Conservation (phyloP, 2,329 filamentous ascomycete genomes). For the Neofusicoccum sp. region DNA sequence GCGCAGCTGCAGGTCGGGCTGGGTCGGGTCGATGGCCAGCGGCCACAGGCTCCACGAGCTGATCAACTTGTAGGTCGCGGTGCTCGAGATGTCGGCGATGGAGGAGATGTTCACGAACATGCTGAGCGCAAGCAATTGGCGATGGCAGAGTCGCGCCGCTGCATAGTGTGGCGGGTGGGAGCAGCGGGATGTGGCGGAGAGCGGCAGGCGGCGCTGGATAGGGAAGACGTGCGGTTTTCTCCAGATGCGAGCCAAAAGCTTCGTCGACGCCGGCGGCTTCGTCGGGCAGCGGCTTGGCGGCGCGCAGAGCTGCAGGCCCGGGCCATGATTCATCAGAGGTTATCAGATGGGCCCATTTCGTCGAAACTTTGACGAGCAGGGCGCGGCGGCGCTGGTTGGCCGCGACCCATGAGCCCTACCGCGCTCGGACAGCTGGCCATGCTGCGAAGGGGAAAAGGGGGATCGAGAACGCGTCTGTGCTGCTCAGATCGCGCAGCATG, state of each 20-base stretch:
- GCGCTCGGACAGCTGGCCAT: not conserved
- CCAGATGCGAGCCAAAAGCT: not conserved
- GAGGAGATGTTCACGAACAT: conserved; percentile 12
- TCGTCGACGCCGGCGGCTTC: not conserved
- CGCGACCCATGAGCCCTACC: not conserved
- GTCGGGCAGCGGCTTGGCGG: conserved; percentile 8
- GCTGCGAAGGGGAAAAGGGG: not conserved
- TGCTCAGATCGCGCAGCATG: conserved; percentile 6
- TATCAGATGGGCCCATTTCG: not conserved
- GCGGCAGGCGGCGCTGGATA: too few species aligned
- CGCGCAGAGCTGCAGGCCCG: not conserved
- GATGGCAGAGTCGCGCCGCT: not conserved
- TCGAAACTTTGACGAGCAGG: not conserved
- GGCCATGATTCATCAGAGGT: conserved; percentile 3
- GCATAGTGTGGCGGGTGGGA: conserved; percentile 1
- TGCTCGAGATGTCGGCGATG: conserved; percentile 10
- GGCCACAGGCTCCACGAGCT: conserved; percentile 1
- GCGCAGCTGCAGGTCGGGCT: conserved; percentile 1
- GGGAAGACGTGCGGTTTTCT: not conserved
- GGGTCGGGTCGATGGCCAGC: conserved; percentile 3
- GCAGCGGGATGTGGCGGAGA: not conserved
- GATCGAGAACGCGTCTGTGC: not conserved
- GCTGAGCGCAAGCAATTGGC: not conserved
- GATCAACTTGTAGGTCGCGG: conserved; percentile 12
- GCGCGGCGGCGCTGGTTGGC: not conserved